These are phyloP conservation scores for Puccinia horiana DNA, from an alignment of 1,284 basidiomycete species.

Conservation along the genomic window DNA sequence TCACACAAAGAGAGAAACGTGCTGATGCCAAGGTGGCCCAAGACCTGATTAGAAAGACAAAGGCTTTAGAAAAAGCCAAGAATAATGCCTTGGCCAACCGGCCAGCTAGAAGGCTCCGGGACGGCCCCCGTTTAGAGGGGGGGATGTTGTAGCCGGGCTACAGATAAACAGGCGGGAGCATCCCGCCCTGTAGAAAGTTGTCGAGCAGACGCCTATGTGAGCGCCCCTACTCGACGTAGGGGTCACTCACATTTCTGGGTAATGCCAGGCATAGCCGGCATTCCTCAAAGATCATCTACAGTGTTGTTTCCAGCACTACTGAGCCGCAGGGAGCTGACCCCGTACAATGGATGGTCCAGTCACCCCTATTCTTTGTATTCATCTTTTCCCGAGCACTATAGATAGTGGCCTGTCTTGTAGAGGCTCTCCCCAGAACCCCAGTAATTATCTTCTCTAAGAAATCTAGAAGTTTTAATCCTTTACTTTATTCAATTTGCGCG, in stretches of 20 bases:
- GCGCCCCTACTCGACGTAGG: not conserved
- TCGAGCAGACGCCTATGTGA: not conserved
- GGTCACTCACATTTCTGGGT: not conserved
- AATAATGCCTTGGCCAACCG: no score
- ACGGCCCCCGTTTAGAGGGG: conserved; percentile 2
- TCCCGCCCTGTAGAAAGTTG: not conserved
- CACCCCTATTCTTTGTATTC: not conserved
- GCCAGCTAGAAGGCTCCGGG: not conserved
- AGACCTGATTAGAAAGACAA: not conserved
- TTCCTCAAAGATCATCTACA: not conserved
- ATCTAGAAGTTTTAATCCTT: not conserved
- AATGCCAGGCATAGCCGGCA: not conserved
- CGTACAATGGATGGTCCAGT: no score
- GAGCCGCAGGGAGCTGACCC: not conserved
- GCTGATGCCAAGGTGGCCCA: not conserved
- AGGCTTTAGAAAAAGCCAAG: not conserved
- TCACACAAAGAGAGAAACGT: not conserved
- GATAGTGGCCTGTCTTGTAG: not conserved
- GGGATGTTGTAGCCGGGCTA: conserved; percentile 16
- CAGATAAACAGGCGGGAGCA: not conserved
- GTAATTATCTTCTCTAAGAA: not conserved
- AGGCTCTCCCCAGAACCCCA: not conserved
- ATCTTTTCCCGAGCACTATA: not conserved
- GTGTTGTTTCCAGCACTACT: not conserved
- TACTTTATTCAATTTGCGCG: not conserved